Conservation (phyloP, 768 basidiomycete species). For the Rhodotorula graminis region DNA sequence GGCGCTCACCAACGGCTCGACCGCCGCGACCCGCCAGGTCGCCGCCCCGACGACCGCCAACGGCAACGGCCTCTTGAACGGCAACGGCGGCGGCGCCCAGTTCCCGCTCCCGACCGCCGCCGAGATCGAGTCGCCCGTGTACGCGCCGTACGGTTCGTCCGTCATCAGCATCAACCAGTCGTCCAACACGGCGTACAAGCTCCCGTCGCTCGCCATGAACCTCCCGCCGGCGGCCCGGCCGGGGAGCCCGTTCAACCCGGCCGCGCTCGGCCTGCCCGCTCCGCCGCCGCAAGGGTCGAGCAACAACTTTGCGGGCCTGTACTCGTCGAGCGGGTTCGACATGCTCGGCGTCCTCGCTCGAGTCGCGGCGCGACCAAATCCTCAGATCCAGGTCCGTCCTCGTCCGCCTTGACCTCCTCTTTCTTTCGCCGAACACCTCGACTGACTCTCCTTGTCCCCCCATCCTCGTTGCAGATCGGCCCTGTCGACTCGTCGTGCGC, state of each 20-base stretch:
- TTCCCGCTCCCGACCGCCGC: conserved; percentile 2
- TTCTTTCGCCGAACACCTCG: too few species aligned
- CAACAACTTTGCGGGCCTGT: conserved; percentile 54
- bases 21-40: not conserved
- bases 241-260: conserved; percentile 21
- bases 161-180: conserved; percentile 30
- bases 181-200: conserved; percentile 26
- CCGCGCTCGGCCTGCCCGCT: conserved; percentile 22
- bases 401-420: not conserved
- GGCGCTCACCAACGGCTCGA: not conserved
- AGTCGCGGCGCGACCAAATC: conserved; percentile 68
- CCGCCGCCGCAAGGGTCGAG: conserved; percentile 23
- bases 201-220: conserved; percentile 22
- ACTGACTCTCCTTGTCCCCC: too few species aligned
- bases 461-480: conserved; percentile 56
- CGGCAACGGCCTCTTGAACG: not conserved
- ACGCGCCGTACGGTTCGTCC: conserved; percentile 34
- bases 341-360: conserved; percentile 74
- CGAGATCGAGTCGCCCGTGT: conserved; percentile 21
- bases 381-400: conserved; percentile 53
- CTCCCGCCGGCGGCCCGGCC: conserved; percentile 20
- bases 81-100: not conserved
- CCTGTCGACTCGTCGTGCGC: conserved; percentile 87
- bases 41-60: not conserved
- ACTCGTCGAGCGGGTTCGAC: conserved; percentile 89